Percentiles rank a stretch among this genome's conserved stretches.
These are phyloP conservation scores for Arbutus unedo DNA, from an alignment of 148 eudicot species.

Conservation along the genomic window DNA sequence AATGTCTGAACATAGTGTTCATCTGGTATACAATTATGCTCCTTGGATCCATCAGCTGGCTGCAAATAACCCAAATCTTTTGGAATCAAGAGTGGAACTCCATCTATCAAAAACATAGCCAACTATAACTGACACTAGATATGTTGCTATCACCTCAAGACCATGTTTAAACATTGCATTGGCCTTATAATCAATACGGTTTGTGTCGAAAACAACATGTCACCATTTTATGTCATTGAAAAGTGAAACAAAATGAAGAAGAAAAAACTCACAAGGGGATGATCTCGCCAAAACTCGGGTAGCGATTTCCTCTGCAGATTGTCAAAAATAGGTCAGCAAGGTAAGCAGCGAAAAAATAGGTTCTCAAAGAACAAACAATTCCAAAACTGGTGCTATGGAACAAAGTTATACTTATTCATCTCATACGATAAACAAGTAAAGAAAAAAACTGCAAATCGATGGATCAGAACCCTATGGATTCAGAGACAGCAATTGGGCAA, in stretches of 20 bases:
- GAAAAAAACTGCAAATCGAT: constrained; percentile 1
- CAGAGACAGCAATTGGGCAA: neutral
- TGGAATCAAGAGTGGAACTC: neutral
- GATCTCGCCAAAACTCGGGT: constrained; percentile 95
- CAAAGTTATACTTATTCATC: neutral
- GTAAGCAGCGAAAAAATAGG: neutral
- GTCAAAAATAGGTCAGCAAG: constrained; percentile 10
- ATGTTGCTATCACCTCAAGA: neutral
- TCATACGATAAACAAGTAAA: neutral
- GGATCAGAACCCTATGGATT: constrained; percentile 4
- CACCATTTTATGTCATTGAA: neutral
- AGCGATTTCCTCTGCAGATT: constrained; percentile 68
- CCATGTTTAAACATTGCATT: neutral
- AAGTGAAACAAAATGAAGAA: constrained; percentile 9
- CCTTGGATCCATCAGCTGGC: constrained; percentile 71
- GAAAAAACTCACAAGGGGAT: constrained; percentile 51
- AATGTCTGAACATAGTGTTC: constrained; percentile 89
- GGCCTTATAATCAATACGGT: neutral
- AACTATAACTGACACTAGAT: neutral
- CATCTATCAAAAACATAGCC: neutral
- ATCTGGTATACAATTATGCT: constrained; percentile 98
- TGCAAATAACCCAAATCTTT: constrained; percentile 36
- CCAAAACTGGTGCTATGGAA: neutral
- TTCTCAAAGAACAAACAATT: neutral
- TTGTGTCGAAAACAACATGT: neutral